Evolutionary conservation across 345 rosid species (phyloP).

Genomic region (Bruguiera parviflora): DNA sequence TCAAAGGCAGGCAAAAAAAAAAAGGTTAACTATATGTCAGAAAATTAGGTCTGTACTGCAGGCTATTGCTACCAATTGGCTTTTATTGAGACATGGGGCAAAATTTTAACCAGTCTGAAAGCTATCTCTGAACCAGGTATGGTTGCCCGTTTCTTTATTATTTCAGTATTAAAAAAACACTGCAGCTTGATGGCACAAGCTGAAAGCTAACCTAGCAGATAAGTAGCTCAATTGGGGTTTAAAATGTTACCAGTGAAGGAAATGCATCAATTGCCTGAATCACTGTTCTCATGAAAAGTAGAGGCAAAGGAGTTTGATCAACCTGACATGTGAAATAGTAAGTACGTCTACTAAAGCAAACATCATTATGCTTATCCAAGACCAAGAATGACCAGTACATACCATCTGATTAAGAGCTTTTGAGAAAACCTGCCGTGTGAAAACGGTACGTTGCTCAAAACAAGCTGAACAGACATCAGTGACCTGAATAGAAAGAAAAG

Average conservation of each 20-base stretch:
- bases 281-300: conserved; percentile 98
- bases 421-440: conserved; percentile 91
- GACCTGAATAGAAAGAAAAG: conserved; percentile 49
- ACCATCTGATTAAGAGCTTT: conserved; percentile 97
- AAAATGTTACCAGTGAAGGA: conserved; percentile 70
- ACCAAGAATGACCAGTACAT: conserved; percentile 18
- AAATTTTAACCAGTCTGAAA: too few relatives aligned
- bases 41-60: not conserved
- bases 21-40: too few relatives aligned
- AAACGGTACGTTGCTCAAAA: conserved; percentile 95
- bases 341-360: conserved; percentile 14
- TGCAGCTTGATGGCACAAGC: not conserved
- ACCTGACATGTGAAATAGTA: conserved; percentile 56
- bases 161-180: too few relatives aligned
- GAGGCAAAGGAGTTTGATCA: conserved; percentile 81
- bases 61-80: too few relatives aligned
- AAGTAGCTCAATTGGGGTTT: not conserved
- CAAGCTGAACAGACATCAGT: conserved; percentile 94
- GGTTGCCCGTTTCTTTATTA: too few relatives aligned
- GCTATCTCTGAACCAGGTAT: too few relatives aligned
- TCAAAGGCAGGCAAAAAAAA: too few relatives aligned
- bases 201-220: not conserved
- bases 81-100: too few relatives aligned
- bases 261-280: conserved; percentile 95
- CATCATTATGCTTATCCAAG: not conserved